These are phyloP conservation scores for Boletus vinaceobasis DNA, from an alignment of 768 basidiomycete species.

Conservation along the genomic window DNA sequence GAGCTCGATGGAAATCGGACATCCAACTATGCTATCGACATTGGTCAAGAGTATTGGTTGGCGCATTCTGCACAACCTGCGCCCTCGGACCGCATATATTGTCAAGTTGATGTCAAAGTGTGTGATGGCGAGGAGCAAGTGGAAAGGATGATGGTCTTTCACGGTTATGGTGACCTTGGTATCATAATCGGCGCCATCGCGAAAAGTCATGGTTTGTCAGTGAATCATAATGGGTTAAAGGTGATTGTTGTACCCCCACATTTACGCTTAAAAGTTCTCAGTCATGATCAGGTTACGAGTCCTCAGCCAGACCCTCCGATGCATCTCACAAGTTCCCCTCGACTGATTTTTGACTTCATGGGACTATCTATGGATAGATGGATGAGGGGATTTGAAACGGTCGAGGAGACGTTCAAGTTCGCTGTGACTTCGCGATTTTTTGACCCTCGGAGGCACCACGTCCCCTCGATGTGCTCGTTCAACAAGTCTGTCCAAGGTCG, in stretches of 20 bases:
- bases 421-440: conserved; percentile 53
- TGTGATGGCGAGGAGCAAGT: conserved; percentile 49
- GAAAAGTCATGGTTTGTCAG: conserved; percentile 46
- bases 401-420: conserved; percentile 57
- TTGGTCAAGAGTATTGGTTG: conserved; percentile 40
- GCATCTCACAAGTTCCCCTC: conserved; percentile 47
- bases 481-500: conserved; percentile 45
- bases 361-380: conserved; percentile 53
- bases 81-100: conserved; percentile 19
- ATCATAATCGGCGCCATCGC: conserved; percentile 64
- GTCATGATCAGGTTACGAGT: conserved; percentile 25
- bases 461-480: conserved; percentile 34
- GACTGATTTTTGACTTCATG: conserved; percentile 52
- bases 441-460: conserved; percentile 37
- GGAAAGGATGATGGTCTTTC: conserved; percentile 51
- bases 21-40: conserved; percentile 59
- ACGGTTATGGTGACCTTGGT: conserved; percentile 68
- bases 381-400: conserved; percentile 51
- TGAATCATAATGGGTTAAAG: conserved; percentile 57
- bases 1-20: conserved; percentile 51
- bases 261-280: conserved; percentile 12
- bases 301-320: conserved; percentile 38
- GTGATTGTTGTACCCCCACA: conserved; percentile 29
- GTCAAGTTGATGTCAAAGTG: conserved; percentile 64
- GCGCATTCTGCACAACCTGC: conserved; percentile 1